Evolutionary conservation across 768 basidiomycete species (phyloP), one percentile per base, ranked within the genome.

Genomic region (Russula griseocarnosa): DNA sequence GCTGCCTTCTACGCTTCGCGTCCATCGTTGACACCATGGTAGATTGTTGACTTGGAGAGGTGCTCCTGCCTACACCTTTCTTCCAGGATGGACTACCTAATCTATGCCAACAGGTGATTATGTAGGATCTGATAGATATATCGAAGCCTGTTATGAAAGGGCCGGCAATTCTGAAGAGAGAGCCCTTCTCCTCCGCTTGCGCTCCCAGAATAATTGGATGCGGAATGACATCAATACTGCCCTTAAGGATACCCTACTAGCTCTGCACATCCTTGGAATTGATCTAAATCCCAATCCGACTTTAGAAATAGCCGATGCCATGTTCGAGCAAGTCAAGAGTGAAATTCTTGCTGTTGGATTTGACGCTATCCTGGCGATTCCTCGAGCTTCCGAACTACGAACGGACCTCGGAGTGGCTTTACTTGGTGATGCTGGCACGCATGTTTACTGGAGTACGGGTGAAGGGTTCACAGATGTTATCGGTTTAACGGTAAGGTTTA

Each of bases 321-420:
- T 86, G 79, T 88, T 88, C 68, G 85, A 88, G 61, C 78, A 82
- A 69, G 83, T 88, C 60, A 86, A 85, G 71, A 85, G 85, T 66
- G 84, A 87, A 70, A 86, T 90, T 51, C 73, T 88, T 52, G 83
- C 84, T 0, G 80, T 86, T 28, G 87, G 87, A 1, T 86, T 86
- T 66, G 86, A 86, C 28, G 82, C 86, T 61, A 86, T 90, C 65
- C 74, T 88, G 11, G 70, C 76, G 30, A 83, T 86, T 46, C 86
- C 86, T 30, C 76, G 82, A n/a, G 80, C 85, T 6, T 81, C 81
- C 8, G 86, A 89, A 71, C 71, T 77, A 1, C 77, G 79, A 50
- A 83, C 78, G 13, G 84, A 88, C 68, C 77, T 90, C 36, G 85
- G 86, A 10, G 84, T 88, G 10, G 76, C 81, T 13, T 72, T 89